phyloP scores from a whole-genome alignment of 257 asterid genomes.

The Linderniella brevidens region DNA sequence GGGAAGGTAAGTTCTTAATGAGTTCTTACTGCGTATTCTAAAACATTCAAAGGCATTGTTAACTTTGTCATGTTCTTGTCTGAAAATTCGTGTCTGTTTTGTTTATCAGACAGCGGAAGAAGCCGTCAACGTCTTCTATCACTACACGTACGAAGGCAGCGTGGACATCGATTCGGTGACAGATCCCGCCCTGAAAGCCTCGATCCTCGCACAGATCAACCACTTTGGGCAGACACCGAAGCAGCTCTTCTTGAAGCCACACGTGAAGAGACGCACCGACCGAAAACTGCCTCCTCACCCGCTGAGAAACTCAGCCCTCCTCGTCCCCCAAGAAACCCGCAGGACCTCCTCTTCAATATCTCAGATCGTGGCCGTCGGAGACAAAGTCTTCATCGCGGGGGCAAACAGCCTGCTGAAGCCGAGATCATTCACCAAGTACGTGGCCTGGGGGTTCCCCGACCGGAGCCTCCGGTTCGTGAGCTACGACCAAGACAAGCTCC shows the following conservation, averaged over 20 bases:
- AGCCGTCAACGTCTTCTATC: slow-evolving; percentile 96
- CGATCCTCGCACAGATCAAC: slow-evolving; percentile 93
- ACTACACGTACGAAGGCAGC: slow-evolving; percentile 96
- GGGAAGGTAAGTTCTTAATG: slow-evolving; percentile 63
- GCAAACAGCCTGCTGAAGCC: slow-evolving; percentile 69
- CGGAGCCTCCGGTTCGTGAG: slow-evolving; percentile 73
- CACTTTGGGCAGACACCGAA: slow-evolving; percentile 99
- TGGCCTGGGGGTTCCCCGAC: slow-evolving; percentile 97
- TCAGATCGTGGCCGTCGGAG: slow-evolving; percentile 52
- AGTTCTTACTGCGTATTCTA: slow-evolving; percentile 1
- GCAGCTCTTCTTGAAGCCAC: slow-evolving; percentile 81
- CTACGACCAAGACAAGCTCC: slow-evolving; percentile 86
- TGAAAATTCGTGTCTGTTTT: slow-evolving; percentile 7
- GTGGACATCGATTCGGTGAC: slow-evolving; percentile 92
- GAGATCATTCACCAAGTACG: slow-evolving; percentile 52
- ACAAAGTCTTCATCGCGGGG: slow-evolving; percentile 73
- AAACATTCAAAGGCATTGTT: slow-evolving; percentile 4
- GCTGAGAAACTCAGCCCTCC: slow-evolving; percentile 48
- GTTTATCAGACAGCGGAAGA: slow-evolving; percentile 83
- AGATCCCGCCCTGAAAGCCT: slow-evolving; percentile 98
- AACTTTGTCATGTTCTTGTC: slow-evolving; percentile 2
- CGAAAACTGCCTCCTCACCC: slow-evolving; percentile 71
- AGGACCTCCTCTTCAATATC: slow-evolving; percentile 61
- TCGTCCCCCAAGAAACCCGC: slow-evolving; percentile 70
- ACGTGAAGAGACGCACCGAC: slow-evolving; percentile 77